These are phyloP conservation scores for Candolleomyces eurysporus DNA, from an alignment of 768 basidiomycete genomes.

Conservation along the genomic window DNA sequence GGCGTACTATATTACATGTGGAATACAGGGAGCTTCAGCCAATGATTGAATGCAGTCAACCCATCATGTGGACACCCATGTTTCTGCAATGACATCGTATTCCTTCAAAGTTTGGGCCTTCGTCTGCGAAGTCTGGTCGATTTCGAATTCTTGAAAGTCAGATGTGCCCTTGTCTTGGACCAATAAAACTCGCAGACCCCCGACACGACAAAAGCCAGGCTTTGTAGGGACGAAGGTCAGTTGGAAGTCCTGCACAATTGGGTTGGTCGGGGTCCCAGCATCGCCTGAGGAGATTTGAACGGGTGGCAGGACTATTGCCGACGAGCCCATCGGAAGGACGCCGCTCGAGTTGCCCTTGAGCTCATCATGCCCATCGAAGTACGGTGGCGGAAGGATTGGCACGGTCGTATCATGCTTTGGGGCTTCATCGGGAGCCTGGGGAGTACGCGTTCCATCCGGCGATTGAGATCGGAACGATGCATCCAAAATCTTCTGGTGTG, in stretches of 20 bases:
- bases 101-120: slow-evolving; percentile 59
- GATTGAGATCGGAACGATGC: slow-evolving; percentile 36
- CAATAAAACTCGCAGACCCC: slow-evolving; percentile 71
- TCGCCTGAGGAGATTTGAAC: slow-evolving; percentile 30
- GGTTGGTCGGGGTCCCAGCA: not conserved
- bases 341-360: slow-evolving; percentile 26
- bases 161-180: slow-evolving; percentile 52
- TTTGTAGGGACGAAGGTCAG: slow-evolving; percentile 58
- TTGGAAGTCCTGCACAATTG: slow-evolving; percentile 46
- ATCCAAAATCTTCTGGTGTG: slow-evolving; percentile 48
- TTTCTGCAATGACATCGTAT: slow-evolving; percentile 69
- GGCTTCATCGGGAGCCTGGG: not conserved
- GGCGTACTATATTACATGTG: not conserved
- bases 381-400: slow-evolving; percentile 42
- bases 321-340: slow-evolving; percentile 50
- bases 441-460: not conserved
- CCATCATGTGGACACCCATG: slow-evolving; percentile 50
- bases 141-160: slow-evolving; percentile 21
- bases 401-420: slow-evolving; percentile 11
- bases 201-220: slow-evolving; percentile 60
- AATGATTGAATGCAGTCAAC: not conserved
- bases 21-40: too few species aligned
- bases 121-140: slow-evolving; percentile 20
- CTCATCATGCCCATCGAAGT: slow-evolving; percentile 41
- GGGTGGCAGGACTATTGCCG: slow-evolving; percentile 44